Evolutionary conservation across 2,329 filamentous ascomycete genomes (phyloP).

Genomic region (Talaromyces pinophilus): DNA sequence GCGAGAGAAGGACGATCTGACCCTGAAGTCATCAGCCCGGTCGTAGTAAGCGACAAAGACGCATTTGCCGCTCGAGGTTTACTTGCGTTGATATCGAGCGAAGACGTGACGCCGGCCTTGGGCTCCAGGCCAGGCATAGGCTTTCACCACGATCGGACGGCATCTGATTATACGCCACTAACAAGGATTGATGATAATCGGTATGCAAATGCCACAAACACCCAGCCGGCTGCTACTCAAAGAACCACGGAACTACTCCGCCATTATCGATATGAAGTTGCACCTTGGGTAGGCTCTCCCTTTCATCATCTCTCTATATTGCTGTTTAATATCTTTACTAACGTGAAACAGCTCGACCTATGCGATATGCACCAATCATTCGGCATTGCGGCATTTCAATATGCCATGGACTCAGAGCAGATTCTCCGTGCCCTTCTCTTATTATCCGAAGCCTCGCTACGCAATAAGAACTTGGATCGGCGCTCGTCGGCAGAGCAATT

Average conservation of each 20-base stretch:
- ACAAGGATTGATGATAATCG: not conserved
- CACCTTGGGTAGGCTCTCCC: constrained; percentile 46
- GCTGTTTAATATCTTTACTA: not conserved
- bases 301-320: not conserved
- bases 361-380: constrained; percentile 46
- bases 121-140: not conserved
- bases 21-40: not conserved
- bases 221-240: not conserved
- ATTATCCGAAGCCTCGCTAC: not conserved
- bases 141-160: not conserved
- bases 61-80: not conserved
- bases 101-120: not conserved
- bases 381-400: constrained; percentile 40
- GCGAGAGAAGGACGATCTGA: not conserved
- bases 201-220: not conserved
- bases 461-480: not conserved
- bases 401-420: constrained; percentile 26
- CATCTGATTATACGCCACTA: not conserved
- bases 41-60: not conserved
- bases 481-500: not conserved
- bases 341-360: constrained; percentile 43
- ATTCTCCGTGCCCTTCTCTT: constrained; percentile 3
- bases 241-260: constrained; percentile 30
- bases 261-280: constrained; percentile 50
- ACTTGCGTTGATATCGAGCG: not conserved